Percentiles rank a stretch among this genome's conserved stretches.
Conservation (phyloP, 352 stramenopile genomes). For the Globisporangium spinosum region DNA sequence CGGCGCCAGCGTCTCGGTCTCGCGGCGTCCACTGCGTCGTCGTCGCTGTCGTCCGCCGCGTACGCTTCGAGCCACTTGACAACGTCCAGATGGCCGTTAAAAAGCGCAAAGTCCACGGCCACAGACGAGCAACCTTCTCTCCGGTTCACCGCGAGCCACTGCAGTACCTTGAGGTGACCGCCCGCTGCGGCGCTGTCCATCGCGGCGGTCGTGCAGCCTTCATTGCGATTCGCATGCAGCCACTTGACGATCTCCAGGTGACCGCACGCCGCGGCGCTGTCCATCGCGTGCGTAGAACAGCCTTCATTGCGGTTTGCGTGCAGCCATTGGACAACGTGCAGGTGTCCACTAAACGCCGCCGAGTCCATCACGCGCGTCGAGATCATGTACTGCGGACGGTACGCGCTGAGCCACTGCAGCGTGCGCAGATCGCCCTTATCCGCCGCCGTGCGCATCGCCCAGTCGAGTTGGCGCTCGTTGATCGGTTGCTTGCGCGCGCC, state of each 20-base stretch:
- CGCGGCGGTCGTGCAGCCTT: constrained; percentile 68
- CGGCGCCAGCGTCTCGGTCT: constrained; percentile 9
- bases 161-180: constrained; percentile 62
- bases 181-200: constrained; percentile 71
- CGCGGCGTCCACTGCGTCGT: constrained; percentile 3
- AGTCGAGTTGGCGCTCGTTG: constrained; percentile 53
- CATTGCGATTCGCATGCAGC: constrained; percentile 55
- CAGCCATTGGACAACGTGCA: constrained; percentile 72
- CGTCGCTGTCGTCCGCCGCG: constrained; percentile 16
- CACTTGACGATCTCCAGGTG: constrained; percentile 67
- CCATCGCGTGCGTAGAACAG: constrained; percentile 75
- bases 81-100: constrained; percentile 65
- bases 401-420: constrained; percentile 60
- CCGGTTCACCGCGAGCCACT: constrained; percentile 59
- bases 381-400: constrained; percentile 47
- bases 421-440: constrained; percentile 61
- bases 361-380: constrained; percentile 80
- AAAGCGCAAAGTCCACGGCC: constrained; percentile 61
- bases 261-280: constrained; percentile 68
- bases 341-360: constrained; percentile 60
- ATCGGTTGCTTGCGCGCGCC: constrained; percentile 34
- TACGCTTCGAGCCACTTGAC: constrained; percentile 61
- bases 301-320: constrained; percentile 59
- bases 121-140: constrained; percentile 66
- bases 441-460: constrained; percentile 60